A percentile compares a stretch with the other conserved stretches of the same genome.
These are phyloP conservation scores for Fusarium veterinarium DNA, from an alignment of 2,329 filamentous ascomycete genomes.

Conservation along the genomic window DNA sequence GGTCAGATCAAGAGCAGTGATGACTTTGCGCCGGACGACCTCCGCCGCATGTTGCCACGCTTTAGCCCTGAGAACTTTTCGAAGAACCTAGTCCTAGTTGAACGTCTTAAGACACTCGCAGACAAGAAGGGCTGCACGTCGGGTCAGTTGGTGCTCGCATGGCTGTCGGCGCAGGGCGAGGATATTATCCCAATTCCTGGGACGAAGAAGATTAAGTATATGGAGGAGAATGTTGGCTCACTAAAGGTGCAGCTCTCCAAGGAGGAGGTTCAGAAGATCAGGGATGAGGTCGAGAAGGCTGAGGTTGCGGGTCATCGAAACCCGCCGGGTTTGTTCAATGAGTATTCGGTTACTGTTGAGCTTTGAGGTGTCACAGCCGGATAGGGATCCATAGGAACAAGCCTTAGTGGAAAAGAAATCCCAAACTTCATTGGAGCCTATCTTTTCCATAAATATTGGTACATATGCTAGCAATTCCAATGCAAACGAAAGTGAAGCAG, in stretches of 20 bases:
- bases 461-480: too few relatives aligned
- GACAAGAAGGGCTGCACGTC: neutral
- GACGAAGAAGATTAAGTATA: neutral
- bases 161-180: neutral
- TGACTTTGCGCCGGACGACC: neutral
- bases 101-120: accelerated
- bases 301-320: neutral
- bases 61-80: neutral
- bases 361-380: neutral
- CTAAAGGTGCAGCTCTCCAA: accelerated
- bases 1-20: neutral
- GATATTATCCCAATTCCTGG: neutral
- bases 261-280: neutral
- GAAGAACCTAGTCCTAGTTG: neutral
- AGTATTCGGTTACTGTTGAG: neutral
- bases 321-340: neutral
- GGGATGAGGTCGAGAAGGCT: neutral
- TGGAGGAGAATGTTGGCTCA: neutral
- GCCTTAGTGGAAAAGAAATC: too few relatives aligned
- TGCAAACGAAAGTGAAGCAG: neutral
- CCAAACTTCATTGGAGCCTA: too few relatives aligned
- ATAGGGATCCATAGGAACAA: neutral
- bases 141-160: neutral
- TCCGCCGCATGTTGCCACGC: neutral
- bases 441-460: too few relatives aligned